These are phyloP conservation scores for Solanum arcanum DNA, from an alignment of 257 asterid genomes.

Conservation along the genomic window DNA sequence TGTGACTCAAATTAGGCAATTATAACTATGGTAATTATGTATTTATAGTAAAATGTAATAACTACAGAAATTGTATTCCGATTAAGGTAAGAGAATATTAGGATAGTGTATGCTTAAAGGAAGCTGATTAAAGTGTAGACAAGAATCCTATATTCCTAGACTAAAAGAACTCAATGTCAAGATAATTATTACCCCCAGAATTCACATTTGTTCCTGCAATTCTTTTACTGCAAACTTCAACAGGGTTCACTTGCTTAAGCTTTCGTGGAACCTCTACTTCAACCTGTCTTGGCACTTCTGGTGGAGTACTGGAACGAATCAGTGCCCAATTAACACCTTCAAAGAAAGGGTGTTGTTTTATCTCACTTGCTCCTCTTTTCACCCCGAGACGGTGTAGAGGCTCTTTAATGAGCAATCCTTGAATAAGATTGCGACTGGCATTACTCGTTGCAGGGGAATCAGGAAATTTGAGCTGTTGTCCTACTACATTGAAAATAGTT, in stretches of 20 bases:
- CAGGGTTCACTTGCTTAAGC: slow-evolving; percentile 5
- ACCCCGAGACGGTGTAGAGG: slow-evolving; percentile 24
- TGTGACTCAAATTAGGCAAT: background rate
- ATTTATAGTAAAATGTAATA: background rate
- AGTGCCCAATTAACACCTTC: slow-evolving; percentile 35
- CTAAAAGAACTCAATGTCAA: slow-evolving; percentile 29
- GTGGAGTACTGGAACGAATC: slow-evolving; percentile 32
- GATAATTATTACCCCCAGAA: slow-evolving; percentile 14
- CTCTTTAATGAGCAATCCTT: slow-evolving; percentile 22
- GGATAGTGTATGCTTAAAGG: background rate
- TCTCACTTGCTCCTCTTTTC: slow-evolving; percentile 33
- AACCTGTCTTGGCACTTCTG: slow-evolving; percentile 26
- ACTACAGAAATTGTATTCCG: background rate
- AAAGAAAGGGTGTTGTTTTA: slow-evolving; percentile 29
- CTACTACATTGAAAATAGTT: slow-evolving; percentile 25
- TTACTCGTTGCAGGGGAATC: slow-evolving; percentile 24
- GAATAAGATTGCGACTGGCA: slow-evolving; percentile 21
- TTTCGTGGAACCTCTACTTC: slow-evolving; percentile 3
- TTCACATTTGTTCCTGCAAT: slow-evolving; percentile 14
- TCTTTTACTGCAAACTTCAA: slow-evolving; percentile 10
- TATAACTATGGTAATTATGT: background rate
- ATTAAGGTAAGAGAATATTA: background rate
- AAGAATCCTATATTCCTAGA: background rate
- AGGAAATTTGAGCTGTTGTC: slow-evolving; percentile 23
- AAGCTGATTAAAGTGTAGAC: background rate